phyloP scores from a whole-genome alignment of 441 rosid genomes.

The Hura crepitans region DNA sequence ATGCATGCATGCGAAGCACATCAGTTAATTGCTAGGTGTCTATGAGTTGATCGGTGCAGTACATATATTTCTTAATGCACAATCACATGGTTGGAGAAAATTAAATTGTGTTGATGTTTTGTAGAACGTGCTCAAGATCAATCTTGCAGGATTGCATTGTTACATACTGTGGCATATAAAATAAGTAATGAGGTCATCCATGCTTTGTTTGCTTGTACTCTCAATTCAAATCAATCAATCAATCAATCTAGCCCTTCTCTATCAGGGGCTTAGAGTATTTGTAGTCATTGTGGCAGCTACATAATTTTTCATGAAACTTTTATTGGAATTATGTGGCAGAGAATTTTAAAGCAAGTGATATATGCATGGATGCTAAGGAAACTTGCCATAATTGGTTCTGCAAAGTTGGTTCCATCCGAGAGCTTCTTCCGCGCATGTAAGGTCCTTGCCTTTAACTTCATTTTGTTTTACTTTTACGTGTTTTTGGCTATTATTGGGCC shows the following conservation, averaged over 20 bases:
- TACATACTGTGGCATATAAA: neutral
- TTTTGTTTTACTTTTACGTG: neutral
- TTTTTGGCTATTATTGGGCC: neutral
- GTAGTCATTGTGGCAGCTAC: conserved; percentile 7
- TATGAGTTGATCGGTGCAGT: conserved; percentile 5
- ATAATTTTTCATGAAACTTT: conserved; percentile 21
- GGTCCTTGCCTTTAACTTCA: conserved; percentile 29
- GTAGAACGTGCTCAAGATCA: neutral
- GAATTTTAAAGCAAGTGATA: conserved; percentile 59
- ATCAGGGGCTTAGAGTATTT: neutral
- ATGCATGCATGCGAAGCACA: neutral
- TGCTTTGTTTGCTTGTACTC: neutral
- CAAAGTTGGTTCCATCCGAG: conserved; percentile 78
- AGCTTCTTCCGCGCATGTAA: conserved; percentile 94
- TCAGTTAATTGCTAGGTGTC: neutral
- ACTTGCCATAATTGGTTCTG: conserved; percentile 91
- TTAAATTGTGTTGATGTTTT: neutral
- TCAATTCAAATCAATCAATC: neutral
- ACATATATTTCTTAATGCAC: conserved; percentile 5
- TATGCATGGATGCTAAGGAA: conserved; percentile 74
- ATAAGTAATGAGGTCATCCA: neutral
- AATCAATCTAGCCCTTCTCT: neutral
- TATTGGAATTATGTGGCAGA: conserved; percentile 47
- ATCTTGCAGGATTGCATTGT: neutral
- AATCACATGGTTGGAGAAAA: neutral